Evolutionary conservation across 805 yeast genomes (phyloP).

Genomic region (Yarrowia sp.): DNA sequence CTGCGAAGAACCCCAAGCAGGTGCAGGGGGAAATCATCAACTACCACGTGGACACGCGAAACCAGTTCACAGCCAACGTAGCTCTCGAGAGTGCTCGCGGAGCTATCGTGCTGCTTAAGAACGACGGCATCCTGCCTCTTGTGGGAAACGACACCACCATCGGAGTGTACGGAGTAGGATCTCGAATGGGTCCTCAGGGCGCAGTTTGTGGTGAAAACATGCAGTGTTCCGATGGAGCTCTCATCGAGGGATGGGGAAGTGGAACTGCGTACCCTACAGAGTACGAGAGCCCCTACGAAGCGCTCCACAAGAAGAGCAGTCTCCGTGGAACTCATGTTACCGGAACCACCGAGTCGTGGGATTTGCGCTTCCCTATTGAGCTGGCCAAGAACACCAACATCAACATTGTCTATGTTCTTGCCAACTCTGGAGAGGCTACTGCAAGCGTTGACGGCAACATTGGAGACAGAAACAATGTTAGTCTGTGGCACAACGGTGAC

Average conservation of each 20-base stretch:
- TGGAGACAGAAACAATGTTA: constrained; percentile 57
- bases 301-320: constrained; percentile 46
- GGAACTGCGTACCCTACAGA: constrained; percentile 56
- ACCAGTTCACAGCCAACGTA: constrained; percentile 46
- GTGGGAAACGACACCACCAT: constrained; percentile 44
- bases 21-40: constrained; percentile 50
- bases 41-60: constrained; percentile 54
- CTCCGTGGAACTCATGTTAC: neutral
- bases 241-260: constrained; percentile 65
- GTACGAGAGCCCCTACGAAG: constrained; percentile 57
- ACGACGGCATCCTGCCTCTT: constrained; percentile 53
- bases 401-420: constrained; percentile 53
- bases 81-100: constrained; percentile 56
- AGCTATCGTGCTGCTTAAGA: constrained; percentile 52
- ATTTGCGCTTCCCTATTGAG: neutral
- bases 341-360: neutral
- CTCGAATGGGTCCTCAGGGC: constrained; percentile 51
- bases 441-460: constrained; percentile 56
- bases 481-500: constrained; percentile 60
- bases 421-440: constrained; percentile 60
- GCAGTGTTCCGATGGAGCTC: constrained; percentile 51
- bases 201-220: constrained; percentile 52
- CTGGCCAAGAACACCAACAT: constrained; percentile 42
- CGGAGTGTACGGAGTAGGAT: constrained; percentile 40
- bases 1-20: constrained; percentile 44